phyloP scores from a whole-genome alignment of 2,329 filamentous ascomycete species.

The Alternaria infectoria region DNA sequence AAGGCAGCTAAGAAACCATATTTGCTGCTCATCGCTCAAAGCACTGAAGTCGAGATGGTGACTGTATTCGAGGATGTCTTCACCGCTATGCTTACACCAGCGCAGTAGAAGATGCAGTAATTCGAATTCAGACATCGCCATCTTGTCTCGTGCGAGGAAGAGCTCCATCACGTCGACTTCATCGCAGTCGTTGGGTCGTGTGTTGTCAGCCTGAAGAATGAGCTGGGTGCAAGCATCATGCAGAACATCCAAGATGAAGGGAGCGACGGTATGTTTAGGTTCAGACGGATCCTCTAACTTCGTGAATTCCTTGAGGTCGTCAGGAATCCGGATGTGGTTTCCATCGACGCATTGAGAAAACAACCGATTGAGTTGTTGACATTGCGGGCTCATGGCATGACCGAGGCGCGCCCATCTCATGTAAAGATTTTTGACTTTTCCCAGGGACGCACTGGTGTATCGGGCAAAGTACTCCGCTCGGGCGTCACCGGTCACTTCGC shows the following conservation, averaged over 20 bases:
- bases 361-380: slow-evolving; percentile 52
- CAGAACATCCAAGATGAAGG: slow-evolving; percentile 50
- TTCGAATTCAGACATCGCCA: slow-evolving; percentile 51
- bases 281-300: slow-evolving; percentile 29
- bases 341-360: slow-evolving; percentile 54
- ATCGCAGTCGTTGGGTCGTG: slow-evolving; percentile 12
- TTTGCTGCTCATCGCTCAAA: slow-evolving; percentile 43
- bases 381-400: slow-evolving; percentile 48
- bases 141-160: slow-evolving; percentile 42
- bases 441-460: slow-evolving; percentile 50
- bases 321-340: slow-evolving; percentile 48
- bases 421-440: slow-evolving; percentile 51
- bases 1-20: slow-evolving; percentile 46
- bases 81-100: slow-evolving; percentile 45
- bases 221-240: slow-evolving; percentile 36
- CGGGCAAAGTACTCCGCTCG: slow-evolving; percentile 51
- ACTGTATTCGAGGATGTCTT: slow-evolving; percentile 30
- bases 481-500: slow-evolving; percentile 47
- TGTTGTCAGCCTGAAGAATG: slow-evolving; percentile 12
- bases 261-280: slow-evolving; percentile 15
- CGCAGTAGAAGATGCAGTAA: slow-evolving; percentile 40
- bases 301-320: slow-evolving; percentile 33
- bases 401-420: slow-evolving; percentile 51
- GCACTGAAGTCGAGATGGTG: slow-evolving; percentile 23
- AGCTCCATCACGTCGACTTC: slow-evolving; percentile 40